Evolutionary conservation across 768 basidiomycete species (phyloP).

Genomic region (Xerocomus brunneocitrinus): DNA sequence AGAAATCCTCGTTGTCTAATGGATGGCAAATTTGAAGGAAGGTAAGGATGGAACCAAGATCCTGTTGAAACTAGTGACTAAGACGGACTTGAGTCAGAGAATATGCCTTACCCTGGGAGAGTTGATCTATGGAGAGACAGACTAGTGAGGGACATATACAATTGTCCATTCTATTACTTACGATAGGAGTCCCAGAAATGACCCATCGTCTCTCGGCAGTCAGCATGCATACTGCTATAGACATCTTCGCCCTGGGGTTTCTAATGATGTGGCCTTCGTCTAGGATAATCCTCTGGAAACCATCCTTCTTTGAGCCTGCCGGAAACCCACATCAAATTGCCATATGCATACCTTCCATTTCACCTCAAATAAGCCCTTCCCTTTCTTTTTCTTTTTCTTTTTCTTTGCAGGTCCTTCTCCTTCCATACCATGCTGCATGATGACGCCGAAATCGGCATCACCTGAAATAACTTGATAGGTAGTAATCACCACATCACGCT

Average conservation of each 20-base stretch:
- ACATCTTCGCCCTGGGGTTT: conserved; percentile 84
- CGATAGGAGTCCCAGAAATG: conserved; percentile 84
- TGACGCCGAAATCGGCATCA: conserved; percentile 38
- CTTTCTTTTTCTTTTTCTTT: conserved; percentile 63
- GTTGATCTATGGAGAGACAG: conserved; percentile 52
- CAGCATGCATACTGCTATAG: conserved; percentile 59
- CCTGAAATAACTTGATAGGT: conserved; percentile 72
- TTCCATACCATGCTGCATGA: conserved; percentile 7
- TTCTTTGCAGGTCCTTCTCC: conserved; percentile 36
- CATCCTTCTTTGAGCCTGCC: not conserved
- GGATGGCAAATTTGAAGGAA: conserved; percentile 86
- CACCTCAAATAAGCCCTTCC: conserved; percentile 58
- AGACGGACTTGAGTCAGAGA: not conserved
- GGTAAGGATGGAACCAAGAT: conserved; percentile 80
- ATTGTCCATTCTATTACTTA: conserved; percentile 36
- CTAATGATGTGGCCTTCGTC: conserved; percentile 90
- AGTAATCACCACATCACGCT: conserved; percentile 76
- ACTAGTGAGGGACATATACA: not conserved
- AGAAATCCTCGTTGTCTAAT: conserved; percentile 78
- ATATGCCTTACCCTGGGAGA: conserved; percentile 53
- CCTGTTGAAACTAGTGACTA: conserved; percentile 39
- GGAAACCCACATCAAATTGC: not conserved
- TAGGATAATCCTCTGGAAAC: conserved; percentile 61
- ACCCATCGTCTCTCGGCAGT: conserved; percentile 74
- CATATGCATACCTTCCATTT: conserved; percentile 67